Conservation (phyloP, 2,329 filamentous ascomycete genomes). For the Sporothrix globosa region DNA sequence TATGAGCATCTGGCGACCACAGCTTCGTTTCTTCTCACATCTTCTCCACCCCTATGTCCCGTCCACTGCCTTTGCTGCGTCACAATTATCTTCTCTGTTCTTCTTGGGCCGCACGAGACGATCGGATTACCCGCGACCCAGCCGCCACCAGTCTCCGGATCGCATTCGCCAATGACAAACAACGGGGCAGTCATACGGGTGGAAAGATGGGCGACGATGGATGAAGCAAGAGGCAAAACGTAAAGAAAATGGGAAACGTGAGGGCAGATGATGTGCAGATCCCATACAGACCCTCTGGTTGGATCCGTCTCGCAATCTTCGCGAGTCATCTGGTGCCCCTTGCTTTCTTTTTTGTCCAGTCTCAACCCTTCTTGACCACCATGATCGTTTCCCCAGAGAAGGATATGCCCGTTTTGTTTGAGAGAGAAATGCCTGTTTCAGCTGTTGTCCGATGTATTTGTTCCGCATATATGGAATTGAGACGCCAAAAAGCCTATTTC, state of each 20-base stretch:
- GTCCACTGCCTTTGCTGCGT: no score
- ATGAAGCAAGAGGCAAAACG: background rate
- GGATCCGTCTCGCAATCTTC: constrained; percentile 1
- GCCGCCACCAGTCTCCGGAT: constrained; percentile 1
- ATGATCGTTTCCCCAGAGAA: background rate
- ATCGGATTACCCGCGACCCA: constrained; percentile 9
- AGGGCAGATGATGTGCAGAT: background rate
- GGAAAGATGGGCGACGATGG: background rate
- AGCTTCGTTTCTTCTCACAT: no score
- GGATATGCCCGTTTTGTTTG: background rate
- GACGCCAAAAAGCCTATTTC: background rate
- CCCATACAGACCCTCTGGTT: background rate
- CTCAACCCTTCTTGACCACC: background rate
- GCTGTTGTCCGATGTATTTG: background rate
- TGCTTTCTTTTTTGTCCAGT: background rate
- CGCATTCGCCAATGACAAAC: background rate
- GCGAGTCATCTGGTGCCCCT: background rate
- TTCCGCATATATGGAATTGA: constrained; percentile 10
- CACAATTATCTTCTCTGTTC: background rate
- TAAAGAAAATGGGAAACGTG: background rate
- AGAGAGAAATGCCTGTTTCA: constrained; percentile 8
- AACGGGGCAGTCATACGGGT: background rate
- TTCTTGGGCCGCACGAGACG: constrained; percentile 8
- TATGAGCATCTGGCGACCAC: background rate
- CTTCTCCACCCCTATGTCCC: background rate